phyloP scores from a whole-genome alignment of 345 rosid genomes.

The Adansonia digitata region DNA sequence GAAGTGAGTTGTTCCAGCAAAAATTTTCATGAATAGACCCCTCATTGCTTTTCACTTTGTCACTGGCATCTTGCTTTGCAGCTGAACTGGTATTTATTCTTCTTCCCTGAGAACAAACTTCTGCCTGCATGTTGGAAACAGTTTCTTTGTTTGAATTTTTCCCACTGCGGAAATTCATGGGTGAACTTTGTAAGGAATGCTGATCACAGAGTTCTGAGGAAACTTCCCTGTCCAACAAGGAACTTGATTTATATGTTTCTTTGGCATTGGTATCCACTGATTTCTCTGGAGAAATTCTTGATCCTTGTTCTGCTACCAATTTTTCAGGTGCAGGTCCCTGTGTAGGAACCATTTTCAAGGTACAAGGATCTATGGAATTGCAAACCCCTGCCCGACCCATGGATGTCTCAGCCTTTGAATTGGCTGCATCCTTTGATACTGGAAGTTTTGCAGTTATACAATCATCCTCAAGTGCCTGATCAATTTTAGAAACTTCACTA shows the following conservation, averaged over 20 bases:
- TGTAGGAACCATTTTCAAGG: conserved; percentile 17
- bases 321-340: conserved; percentile 4
- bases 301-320: background rate
- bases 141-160: conserved; percentile 18
- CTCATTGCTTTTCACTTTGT: conserved; percentile 8
- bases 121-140: conserved; percentile 14
- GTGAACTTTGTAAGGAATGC: conserved; percentile 11
- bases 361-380: conserved; percentile 21
- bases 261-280: conserved; percentile 3
- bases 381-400: conserved; percentile 19
- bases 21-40: conserved; percentile 24
- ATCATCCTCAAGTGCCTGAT: conserved; percentile 18
- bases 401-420: conserved; percentile 20
- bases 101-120: conserved; percentile 16
- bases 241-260: conserved; percentile 20
- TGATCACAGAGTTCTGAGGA: conserved; percentile 15
- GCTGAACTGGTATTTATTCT: conserved; percentile 20
- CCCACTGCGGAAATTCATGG: conserved; percentile 14
- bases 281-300: conserved; percentile 18
- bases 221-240: conserved; percentile 10
- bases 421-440: conserved; percentile 6
- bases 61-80: conserved; percentile 17
- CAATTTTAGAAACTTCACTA: conserved; percentile 25
- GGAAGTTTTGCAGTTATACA: conserved; percentile 13
- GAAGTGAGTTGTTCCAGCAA: conserved; percentile 22